phyloP scores from a whole-genome alignment of 768 basidiomycete genomes.

The Termitomyces eurrhizus region DNA sequence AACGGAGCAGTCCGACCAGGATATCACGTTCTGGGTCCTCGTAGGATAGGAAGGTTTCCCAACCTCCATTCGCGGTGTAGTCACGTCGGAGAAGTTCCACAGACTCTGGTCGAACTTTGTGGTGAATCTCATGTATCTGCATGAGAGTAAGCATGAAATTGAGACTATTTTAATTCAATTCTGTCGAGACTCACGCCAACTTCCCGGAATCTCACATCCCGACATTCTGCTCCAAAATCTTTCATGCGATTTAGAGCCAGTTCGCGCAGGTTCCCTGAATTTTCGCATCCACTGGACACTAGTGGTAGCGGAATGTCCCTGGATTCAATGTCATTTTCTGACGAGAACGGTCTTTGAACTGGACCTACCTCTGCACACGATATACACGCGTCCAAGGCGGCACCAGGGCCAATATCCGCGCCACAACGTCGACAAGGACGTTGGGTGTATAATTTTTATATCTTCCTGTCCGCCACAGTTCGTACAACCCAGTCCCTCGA shows the following conservation, averaged over 20 bases:
- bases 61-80: constrained; percentile 96
- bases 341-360: constrained; percentile 3
- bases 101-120: constrained; percentile 93
- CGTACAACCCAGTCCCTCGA: constrained; percentile 93
- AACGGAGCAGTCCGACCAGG: constrained; percentile 85
- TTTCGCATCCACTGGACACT: constrained; percentile 96
- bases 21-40: constrained; percentile 98
- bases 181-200: constrained; percentile 70
- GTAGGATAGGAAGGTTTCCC: constrained; percentile 99
- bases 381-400: constrained; percentile 99
- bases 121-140: constrained; percentile 97
- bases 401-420: constrained; percentile 90
- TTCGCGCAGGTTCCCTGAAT: constrained; percentile 95
- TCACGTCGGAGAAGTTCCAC: constrained; percentile 94
- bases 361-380: constrained; percentile 81
- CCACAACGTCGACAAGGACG: constrained; percentile 95
- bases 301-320: constrained; percentile 97
- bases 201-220: constrained; percentile 96
- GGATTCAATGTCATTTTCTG: constrained; percentile 5
- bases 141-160: constrained; percentile 8
- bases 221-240: constrained; percentile 96
- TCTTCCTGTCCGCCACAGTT: constrained; percentile 93
- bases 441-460: constrained; percentile 99
- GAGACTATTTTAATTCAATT: neutral
- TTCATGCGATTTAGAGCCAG: constrained; percentile 97